Percentiles rank a stretch among this genome's conserved stretches.
Evolutionary conservation across 352 stramenopile genomes (phyloP).

Genomic region (Plasmopara muralis): DNA sequence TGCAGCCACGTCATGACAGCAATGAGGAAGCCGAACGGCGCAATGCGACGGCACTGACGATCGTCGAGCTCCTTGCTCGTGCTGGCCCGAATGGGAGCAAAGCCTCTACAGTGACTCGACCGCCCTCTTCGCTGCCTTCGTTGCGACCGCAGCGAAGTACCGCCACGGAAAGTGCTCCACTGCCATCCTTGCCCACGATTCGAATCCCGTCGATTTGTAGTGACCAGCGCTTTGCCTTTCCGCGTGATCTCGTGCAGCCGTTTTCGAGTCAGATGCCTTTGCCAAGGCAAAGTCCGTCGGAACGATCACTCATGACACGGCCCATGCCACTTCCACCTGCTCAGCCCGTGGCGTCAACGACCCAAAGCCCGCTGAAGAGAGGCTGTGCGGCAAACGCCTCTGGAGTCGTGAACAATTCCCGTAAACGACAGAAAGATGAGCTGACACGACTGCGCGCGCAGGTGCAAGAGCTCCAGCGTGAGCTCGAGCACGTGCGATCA

Average conservation of each 20-base stretch:
- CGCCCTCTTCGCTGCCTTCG: slow-evolving; percentile 12
- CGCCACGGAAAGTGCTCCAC: slow-evolving; percentile 7
- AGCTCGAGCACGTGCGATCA: slow-evolving; percentile 33
- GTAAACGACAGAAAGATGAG: slow-evolving; percentile 54
- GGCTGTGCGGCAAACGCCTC: slow-evolving; percentile 3
- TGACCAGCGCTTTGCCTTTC: slow-evolving; percentile 18
- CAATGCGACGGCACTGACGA: slow-evolving; percentile 35
- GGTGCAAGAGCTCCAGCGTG: slow-evolving; percentile 50
- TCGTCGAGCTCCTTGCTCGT: slow-evolving; percentile 31
- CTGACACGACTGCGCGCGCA: slow-evolving; percentile 39
- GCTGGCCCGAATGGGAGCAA: slow-evolving; percentile 7
- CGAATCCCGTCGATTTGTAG: slow-evolving; percentile 21
- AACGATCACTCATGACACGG: slow-evolving; percentile 8
- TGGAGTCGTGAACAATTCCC: slow-evolving; percentile 35
- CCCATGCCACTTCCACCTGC: slow-evolving; percentile 4
- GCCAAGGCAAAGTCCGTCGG: slow-evolving; percentile 7
- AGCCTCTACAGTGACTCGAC: slow-evolving; percentile 4
- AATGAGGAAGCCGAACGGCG: slow-evolving; percentile 28
- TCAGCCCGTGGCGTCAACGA: background rate
- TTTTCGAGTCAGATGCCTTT: slow-evolving; percentile 10
- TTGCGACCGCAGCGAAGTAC: slow-evolving; percentile 16
- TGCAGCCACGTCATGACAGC: slow-evolving; percentile 18
- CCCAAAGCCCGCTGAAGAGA: slow-evolving; percentile 15
- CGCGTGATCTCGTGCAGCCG: slow-evolving; percentile 3
- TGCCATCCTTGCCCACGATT: slow-evolving; percentile 36